Base-by-base conservation (phyloP, 2,329 filamentous ascomycete genomes). In the Fusarium chuoi region DNA sequence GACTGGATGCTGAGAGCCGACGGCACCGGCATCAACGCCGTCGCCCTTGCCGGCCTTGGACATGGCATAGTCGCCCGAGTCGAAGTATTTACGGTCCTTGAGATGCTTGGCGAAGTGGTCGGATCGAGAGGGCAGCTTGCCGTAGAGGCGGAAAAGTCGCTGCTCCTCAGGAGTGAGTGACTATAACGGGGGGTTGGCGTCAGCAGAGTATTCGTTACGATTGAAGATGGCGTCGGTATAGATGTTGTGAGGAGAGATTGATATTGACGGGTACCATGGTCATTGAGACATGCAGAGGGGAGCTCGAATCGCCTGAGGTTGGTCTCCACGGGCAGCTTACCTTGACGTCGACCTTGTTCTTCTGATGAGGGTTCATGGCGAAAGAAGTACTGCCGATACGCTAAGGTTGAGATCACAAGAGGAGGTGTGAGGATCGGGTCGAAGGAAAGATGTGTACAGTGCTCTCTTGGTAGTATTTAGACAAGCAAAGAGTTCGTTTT, bases 1-100 rank as follows among this genome's bases (percentile, higher is more conserved):
- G 58, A 95, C 92, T 62, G 96, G 96, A 84, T 99, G 96, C 85
- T 98, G 93, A 79, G 94, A 95, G 79, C 96, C 96, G 80, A 99
- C 94, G 80, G 93, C 93, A 81, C 96, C 97, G 69, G 97, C 94
- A 81, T 97, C 96, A 80, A 96, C 93, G 81, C 96, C 93, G 80
- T 95, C 94, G 83, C 94, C 95, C 87, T 98, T 98, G 84, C 96
- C 96, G 68, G 96, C 96, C 87, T 98, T 98, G 84, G 93, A 96
- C 86, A 98, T 93, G 81, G 95, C 95, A 80, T 98, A 98, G 86
- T 98, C 95, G 81, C 95, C 95, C 69, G 93, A 96, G 87, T 98
- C 95, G 84, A 98, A 98, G 87, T 98, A 98, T 87, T 97, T 99
- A 87, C 96, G 95, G 84, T 98, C 96, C 89, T 98, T 98, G 82